Evolutionary conservation across 169 alveolate genomes (phyloP).

Genomic region (Amoebophrya sp.): DNA sequence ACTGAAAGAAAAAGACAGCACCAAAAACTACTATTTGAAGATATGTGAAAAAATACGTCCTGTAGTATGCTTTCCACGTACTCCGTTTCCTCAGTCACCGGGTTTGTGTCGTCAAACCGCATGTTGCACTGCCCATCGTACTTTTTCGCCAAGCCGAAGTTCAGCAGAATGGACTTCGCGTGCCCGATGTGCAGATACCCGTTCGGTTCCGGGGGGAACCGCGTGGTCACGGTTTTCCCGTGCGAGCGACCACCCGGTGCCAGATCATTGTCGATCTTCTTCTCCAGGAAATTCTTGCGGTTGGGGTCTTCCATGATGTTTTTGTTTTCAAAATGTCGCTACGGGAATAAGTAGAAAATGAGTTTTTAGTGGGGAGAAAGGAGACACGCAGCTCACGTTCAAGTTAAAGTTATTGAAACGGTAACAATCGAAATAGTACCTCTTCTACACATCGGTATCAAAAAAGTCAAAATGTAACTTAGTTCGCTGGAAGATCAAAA

Average conservation of each 20-base stretch:
- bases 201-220: slow-evolving; percentile 99
- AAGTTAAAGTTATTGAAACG: too few relatives aligned
- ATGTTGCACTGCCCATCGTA: slow-evolving; percentile 89
- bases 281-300: slow-evolving; percentile 39
- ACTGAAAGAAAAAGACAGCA: too few relatives aligned
- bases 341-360: too few relatives aligned
- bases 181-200: slow-evolving; percentile 99
- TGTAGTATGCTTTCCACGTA: slow-evolving; percentile 41
- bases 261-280: slow-evolving; percentile 40
- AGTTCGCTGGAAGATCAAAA: too few relatives aligned
- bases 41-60: background rate
- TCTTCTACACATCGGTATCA: too few relatives aligned
- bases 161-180: slow-evolving; percentile 96
- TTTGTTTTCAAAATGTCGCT: too few relatives aligned
- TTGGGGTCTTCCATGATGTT: too few relatives aligned
- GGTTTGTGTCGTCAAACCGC: slow-evolving; percentile 99
- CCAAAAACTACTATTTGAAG: too few relatives aligned
- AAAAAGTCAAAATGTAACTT: too few relatives aligned
- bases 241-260: slow-evolving; percentile 29
- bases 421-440: too few relatives aligned
- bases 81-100: slow-evolving; percentile 90
- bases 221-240: slow-evolving; percentile 58
- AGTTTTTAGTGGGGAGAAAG: too few relatives aligned
- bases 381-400: too few relatives aligned
- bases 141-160: slow-evolving; percentile 86